Base-by-base conservation (phyloP, 352 stramenopile species). In the Phytophthora sojae region DNA sequence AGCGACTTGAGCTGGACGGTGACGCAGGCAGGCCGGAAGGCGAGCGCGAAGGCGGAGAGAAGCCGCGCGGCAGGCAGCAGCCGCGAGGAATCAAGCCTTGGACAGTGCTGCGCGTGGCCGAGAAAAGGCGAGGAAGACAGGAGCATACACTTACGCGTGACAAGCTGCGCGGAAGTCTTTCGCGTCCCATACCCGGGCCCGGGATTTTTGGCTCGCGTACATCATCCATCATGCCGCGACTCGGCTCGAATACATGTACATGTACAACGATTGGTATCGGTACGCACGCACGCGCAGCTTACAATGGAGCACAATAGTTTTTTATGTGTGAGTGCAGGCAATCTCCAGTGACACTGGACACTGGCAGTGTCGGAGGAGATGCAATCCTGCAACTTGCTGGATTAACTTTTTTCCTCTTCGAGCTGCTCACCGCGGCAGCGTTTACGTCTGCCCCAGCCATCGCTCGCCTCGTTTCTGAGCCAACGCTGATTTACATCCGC, bases 361-460 rank as follows among this genome's bases (percentile, higher is more conserved):
- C n/a, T n/a, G n/a, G n/a, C n/a, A n/a, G n/a, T n/a, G n/a, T 29
- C 25, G 25, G 25, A 4, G 2, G 25, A 29, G 25, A 29, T 29
- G 5, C 26, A 30, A 3, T 30, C 3, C 26, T 30, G 26, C 26
- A 30, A 0, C 26, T 30, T 30, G 26, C 26, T 30, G 26, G 26
- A 30, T 30, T 30, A 30, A 30, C 26, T 30, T 30, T 30, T 6
- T 30, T 30, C 26, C 26, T 30, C 4, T 3, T 42, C 9, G 14
- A 42, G 35, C 35, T 42, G 35, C 35, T 17, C 35, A 42, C 35
- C 35, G 35, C 19, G 29, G 21, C 55, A 69, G 52, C 66, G 56
- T 75, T 71, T 75, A 75, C 68, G 68, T 71, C 68, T 68, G 62
- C 44, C 26, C 51, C 68, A 72, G 68, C 63, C 68, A 76, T 72